Base-by-base conservation (phyloP, 805 yeast species). In the Monosporozyma aquatica region DNA sequence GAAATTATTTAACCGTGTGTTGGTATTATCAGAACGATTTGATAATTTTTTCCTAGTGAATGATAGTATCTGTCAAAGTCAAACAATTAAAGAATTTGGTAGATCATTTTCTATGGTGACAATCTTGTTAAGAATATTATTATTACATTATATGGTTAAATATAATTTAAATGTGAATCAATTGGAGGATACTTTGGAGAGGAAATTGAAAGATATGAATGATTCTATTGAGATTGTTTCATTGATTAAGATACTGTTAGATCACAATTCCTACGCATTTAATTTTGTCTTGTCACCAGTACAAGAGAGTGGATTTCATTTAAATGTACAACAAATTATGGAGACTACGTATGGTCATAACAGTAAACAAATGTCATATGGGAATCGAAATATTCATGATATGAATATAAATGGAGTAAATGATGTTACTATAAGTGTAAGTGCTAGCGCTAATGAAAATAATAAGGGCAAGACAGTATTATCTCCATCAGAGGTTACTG, bases 101-200 rank as follows among this genome's bases (percentile, higher is more conserved):
- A 38, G 47, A 21, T 6, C 17, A 5, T 43, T 47, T 32, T 41
- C 48, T n/a, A 27, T 47, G 29, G 23, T 42, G 3, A 20, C 40
- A 18, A 24, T 45, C 9, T 25, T 45, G 7, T 30, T 39, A 5
- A 27, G 51, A 24, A 24, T 47, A 2, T 11, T 39, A 21, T 33
- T 37, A 36, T 24, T 35, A 11, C 23, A 40, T 14, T 39, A 35
- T 32, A 34, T 43, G 29, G 27, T 23, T 14, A n/a, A 21, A 18
- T 10, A 39, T 30, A 36, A 38, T 17, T 10, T 78, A 43, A 82
- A 87, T 1, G 66, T 74, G 2, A 68, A 65, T n/a, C 89, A 83
- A 58, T 66, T 86, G 36, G 62, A 68, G 45, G 78, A 80, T 48
- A 6, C 6, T 5, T 9, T 30, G 6, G 18, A 18, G 35, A 30